These are phyloP conservation scores for Penicillium subrubescens DNA, from an alignment of 495 filamentous ascomycete genomes.

Conservation along the genomic window DNA sequence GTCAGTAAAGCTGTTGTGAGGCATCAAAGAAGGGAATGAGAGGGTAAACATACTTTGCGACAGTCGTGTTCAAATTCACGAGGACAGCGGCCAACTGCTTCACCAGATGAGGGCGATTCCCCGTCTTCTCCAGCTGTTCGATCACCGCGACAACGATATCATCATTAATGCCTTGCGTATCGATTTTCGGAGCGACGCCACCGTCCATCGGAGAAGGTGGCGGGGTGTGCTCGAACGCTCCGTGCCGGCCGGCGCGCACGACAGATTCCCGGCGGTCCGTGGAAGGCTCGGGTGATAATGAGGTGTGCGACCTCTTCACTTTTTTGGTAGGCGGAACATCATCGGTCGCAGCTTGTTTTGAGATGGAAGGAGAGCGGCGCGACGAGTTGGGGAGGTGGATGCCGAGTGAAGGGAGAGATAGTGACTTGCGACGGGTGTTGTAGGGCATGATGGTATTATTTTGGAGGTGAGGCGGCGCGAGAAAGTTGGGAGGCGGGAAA, in stretches of 20 bases:
- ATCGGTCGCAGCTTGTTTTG: constrained; percentile 53
- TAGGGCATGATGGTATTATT: constrained; percentile 72
- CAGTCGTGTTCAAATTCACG: constrained; percentile 71
- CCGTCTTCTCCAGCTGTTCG: constrained; percentile 85
- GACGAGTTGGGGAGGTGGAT: constrained; percentile 85
- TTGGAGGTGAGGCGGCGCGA: not conserved
- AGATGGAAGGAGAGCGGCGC: constrained; percentile 66
- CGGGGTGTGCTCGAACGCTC: constrained; percentile 72
- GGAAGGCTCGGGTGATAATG: constrained; percentile 54
- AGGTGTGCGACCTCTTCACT: constrained; percentile 77
- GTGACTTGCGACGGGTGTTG: constrained; percentile 95
- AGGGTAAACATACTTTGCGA: constrained; percentile 79
- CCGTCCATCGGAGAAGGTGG: constrained; percentile 75
- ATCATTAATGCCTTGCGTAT: constrained; percentile 87
- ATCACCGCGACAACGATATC: constrained; percentile 94
- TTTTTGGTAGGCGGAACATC: constrained; percentile 74
- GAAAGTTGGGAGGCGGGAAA: constrained; percentile 6
- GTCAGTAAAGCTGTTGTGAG: constrained; percentile 32
- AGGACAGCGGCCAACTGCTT: constrained; percentile 90
- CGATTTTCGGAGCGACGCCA: constrained; percentile 64
- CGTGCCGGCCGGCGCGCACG: constrained; percentile 50
- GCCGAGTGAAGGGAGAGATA: constrained; percentile 90
- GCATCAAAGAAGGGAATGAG: not conserved
- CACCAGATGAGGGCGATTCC: constrained; percentile 89
- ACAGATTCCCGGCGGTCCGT: constrained; percentile 37